These are phyloP conservation scores for Fusarium pininemorale DNA, from an alignment of 2,329 filamentous ascomycete genomes.

Conservation along the genomic window DNA sequence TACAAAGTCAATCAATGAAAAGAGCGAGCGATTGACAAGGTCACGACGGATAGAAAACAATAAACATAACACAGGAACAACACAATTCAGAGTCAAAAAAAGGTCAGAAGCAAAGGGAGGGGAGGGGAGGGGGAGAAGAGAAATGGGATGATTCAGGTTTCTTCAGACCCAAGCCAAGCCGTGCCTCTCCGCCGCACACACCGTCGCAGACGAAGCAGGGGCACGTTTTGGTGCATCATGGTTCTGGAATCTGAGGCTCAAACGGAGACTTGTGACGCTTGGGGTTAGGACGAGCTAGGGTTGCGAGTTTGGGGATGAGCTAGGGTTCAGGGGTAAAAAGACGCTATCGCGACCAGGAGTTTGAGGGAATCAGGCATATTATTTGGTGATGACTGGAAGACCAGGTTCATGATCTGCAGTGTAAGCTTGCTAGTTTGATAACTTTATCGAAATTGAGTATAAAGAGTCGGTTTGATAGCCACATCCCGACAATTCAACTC, in stretches of 20 bases:
- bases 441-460: conserved; percentile 4
- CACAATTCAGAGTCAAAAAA: conserved; percentile 5
- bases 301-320: conserved; percentile 16
- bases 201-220: conserved; percentile 16
- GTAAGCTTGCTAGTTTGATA: background rate
- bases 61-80: conserved; percentile 6
- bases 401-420: conserved; percentile 7
- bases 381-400: background rate
- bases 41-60: conserved; percentile 16
- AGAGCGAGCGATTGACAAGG: conserved; percentile 30
- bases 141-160: conserved; percentile 33
- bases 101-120: conserved; percentile 21
- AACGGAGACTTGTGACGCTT: conserved; percentile 38
- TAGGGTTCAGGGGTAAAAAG: conserved; percentile 23
- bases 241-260: conserved; percentile 40
- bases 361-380: background rate
- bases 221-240: conserved; percentile 12
- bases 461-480: background rate
- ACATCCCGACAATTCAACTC: background rate
- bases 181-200: conserved; percentile 9
- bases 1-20: conserved; percentile 15
- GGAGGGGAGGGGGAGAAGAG: conserved; percentile 20
- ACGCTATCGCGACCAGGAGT: conserved; percentile 18
- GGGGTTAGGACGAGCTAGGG: conserved; percentile 34
- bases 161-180: background rate